Evolutionary conservation across 164 flowering plant genomes (phyloP), one percentile per base, ranked within the genome.

Genomic region (Magnolia sinica): DNA sequence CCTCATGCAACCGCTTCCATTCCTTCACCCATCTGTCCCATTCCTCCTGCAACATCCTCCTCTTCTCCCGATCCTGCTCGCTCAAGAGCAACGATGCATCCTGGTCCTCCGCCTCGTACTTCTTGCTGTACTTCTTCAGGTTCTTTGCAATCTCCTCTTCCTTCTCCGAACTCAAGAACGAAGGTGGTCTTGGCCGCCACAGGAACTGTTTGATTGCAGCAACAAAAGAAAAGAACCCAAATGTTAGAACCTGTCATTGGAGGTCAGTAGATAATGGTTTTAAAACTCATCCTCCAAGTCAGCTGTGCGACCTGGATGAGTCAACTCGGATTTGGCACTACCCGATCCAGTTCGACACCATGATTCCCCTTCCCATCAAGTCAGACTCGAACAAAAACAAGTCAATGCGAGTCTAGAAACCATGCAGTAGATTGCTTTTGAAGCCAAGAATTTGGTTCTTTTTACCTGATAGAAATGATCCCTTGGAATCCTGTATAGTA

Each of bases 181-280:
- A 86, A 73, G 92, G 91, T 63, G 98, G 98, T 79, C 98, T 88
- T 73, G 99, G 98, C 1, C 99, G 92, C 99, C 99, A 96, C 80
- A 86, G 65, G 74, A 88, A 91, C 99, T 94, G 86, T 22, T 59
- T 5, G 10, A 58, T 22, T 16, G 7, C 23, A 67, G 49, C 3
- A 49, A 70, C n/a, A 70, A 2, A 70, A 55, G 61, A 29, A 24
- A n/a, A 68, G n/a, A 68, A 31, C 29, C 4, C 19, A 31, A 55
- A 11, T 9, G 18, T 55, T 55, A 55, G 61, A 55, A 55, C 13
- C 16, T 16, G 18, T 55, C 45, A 37, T 37, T 37, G 45, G 45
- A 37, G 45, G 45, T 37, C 45, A 37, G 45, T 37, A 37, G 45
- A 37, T 37, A 37, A 37, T 37, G 45, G 45, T 37, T 37, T 37